Evolutionary conservation across 768 basidiomycete species (phyloP), one percentile per base, ranked within the genome.

Genomic region (Bullera alba): DNA sequence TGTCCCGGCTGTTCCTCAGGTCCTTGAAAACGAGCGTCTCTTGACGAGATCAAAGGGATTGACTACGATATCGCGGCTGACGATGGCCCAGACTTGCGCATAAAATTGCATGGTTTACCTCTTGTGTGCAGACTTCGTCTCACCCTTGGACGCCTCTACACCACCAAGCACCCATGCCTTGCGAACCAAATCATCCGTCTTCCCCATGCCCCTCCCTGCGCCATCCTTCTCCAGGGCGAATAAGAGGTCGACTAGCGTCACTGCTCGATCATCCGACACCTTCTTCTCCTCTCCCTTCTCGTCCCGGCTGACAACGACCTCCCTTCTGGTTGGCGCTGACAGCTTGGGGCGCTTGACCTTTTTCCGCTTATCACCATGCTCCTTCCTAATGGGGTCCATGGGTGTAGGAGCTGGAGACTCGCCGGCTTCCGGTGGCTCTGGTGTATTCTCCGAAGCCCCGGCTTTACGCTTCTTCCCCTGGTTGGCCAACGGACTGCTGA

Each of bases 211-310:
- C 29, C 45, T 54, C 6, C 58, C 60, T 14, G 50, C 8, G 8
- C 57, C 58, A 16, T 57, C 58, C 42, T 54, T 43, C 42, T 67
- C 63, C 49, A 67, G 21, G 2, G 60, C 65, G 51, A 63, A 67
- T n/a, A 61, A 32, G 38, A 67, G 27, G 51, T 67, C 65, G 7
- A 57, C 58, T 37, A 64, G n/a, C 6, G 65, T 67, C 12, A 67
- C 22, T 5, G 56, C 62, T 27, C 49, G 54, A 45, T 67, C 65
- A 50, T 67, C 65, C 21, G 48, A 35, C 1, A 67, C 58, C 35
- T 42, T 50, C 42, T 39, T 60, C 25, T 66, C 63, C 28, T 43
- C 32, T 10, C 23, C 36, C 3, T 50, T 48, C 15, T 27, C 30
- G 22, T 30, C n/a, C 16, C 35, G 17, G 19, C 19, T 4, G 17